Percentiles rank a stretch among this genome's conserved stretches.
phyloP scores from a whole-genome alignment of 768 basidiomycete genomes.

The Amanita subjunquillea region DNA sequence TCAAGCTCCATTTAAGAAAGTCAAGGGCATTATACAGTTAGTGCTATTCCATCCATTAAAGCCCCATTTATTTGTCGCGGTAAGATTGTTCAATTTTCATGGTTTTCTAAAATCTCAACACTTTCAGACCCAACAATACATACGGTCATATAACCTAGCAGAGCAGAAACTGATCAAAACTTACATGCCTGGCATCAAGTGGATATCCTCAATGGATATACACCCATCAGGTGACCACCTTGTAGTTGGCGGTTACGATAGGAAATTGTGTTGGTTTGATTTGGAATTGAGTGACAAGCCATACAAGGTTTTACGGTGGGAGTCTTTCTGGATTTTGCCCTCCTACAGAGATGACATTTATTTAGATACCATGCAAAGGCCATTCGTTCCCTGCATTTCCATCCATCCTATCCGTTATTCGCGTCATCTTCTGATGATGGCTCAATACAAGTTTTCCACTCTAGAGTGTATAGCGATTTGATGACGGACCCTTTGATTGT shows the following conservation, averaged over 20 bases:
- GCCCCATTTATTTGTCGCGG: slow-evolving; percentile 96
- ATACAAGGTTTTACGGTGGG: slow-evolving; percentile 87
- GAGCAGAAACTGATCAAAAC: slow-evolving; percentile 92
- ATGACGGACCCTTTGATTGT: slow-evolving; percentile 98
- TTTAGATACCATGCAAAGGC: slow-evolving; percentile 87
- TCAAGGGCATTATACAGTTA: slow-evolving; percentile 82
- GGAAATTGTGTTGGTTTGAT: slow-evolving; percentile 98
- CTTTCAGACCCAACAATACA: slow-evolving; percentile 86
- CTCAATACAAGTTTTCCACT: slow-evolving; percentile 94
- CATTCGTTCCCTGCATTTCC: slow-evolving; percentile 88
- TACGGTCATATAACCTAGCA: slow-evolving; percentile 88
- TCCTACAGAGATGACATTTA: neutral
- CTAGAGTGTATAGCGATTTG: slow-evolving; percentile 87
- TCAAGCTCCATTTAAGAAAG: slow-evolving; percentile 95
- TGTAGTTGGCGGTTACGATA: slow-evolving; percentile 95
- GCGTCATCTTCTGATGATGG: slow-evolving; percentile 97
- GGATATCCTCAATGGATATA: slow-evolving; percentile 97
- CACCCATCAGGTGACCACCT: slow-evolving; percentile 95
- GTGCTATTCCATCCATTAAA: slow-evolving; percentile 93
- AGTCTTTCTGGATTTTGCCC: slow-evolving; percentile 1
- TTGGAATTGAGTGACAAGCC: slow-evolving; percentile 94
- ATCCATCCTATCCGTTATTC: slow-evolving; percentile 91
- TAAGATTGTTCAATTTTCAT: slow-evolving; percentile 29
- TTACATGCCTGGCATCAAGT: slow-evolving; percentile 87
- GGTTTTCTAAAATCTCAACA: slow-evolving; percentile 7